Percentiles rank a stretch among this genome's conserved stretches.
Evolutionary conservation across 306 rosid genomes (phyloP).

Genomic region (Acacia acuminata): DNA sequence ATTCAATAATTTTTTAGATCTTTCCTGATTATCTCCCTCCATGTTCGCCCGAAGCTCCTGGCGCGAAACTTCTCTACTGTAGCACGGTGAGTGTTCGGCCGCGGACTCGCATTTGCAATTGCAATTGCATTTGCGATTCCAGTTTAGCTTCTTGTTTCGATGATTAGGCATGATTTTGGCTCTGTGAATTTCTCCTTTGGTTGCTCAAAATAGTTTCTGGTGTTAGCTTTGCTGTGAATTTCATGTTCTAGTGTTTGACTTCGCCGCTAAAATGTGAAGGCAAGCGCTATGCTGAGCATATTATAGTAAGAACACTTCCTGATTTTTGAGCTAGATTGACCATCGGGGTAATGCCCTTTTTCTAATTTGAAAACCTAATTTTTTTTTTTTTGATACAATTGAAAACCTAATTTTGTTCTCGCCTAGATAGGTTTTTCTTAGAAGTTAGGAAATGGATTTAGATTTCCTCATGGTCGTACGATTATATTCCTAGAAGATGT

Average conservation of each 20-base stretch:
- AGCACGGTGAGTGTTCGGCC: not conserved
- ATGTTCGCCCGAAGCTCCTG: not conserved
- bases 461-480: not conserved
- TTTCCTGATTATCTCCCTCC: not conserved
- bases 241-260: not conserved
- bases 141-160: not conserved
- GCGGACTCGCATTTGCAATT: not conserved
- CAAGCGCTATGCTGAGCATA: not conserved
- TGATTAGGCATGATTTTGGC: not conserved
- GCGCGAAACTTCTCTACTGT: not conserved
- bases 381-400: not conserved
- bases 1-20: too few relatives aligned
- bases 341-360: not conserved
- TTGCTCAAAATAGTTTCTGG: not conserved
- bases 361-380: not conserved
- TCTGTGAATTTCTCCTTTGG: not conserved
- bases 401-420: not conserved
- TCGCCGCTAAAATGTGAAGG: not conserved
- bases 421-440: too few relatives aligned
- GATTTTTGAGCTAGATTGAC: not conserved
- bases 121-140: not conserved
- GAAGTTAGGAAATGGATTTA: not conserved
- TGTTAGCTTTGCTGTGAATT: not conserved
- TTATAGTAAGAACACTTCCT: not conserved
- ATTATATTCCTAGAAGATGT: too few relatives aligned